Percentiles rank a stretch among this genome's conserved stretches.
phyloP scores from a whole-genome alignment of 2,329 filamentous ascomycete species.

The Hortaea werneckii region DNA sequence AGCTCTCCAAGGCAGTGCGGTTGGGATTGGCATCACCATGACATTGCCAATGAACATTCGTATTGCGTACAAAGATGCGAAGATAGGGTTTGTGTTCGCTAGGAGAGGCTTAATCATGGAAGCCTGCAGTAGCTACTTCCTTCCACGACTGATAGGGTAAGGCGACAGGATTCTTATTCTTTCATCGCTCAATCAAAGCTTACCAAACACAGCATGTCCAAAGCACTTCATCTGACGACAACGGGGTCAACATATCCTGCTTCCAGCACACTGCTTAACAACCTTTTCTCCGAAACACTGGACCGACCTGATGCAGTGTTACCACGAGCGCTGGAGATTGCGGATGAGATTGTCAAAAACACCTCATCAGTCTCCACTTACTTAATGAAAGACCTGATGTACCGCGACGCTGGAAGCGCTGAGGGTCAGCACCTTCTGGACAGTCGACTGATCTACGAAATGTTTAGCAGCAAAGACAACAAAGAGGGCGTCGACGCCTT shows the following conservation, averaged over 20 bases:
- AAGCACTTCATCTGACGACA: constrained; percentile 55
- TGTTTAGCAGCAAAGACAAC: constrained; percentile 53
- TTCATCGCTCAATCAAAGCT: background rate
- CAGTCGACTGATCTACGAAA: constrained; percentile 50
- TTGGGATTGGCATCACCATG: constrained; percentile 51
- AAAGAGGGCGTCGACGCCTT: constrained; percentile 60
- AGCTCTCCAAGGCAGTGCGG: constrained; percentile 46
- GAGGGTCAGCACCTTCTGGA: constrained; percentile 65
- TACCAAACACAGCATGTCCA: constrained; percentile 30
- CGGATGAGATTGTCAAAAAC: constrained; percentile 56
- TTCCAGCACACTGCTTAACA: constrained; percentile 38
- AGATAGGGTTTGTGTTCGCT: constrained; percentile 65
- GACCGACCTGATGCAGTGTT: constrained; percentile 50
- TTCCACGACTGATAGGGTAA: constrained; percentile 57
- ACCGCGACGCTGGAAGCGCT: constrained; percentile 45
- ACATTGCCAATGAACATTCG: constrained; percentile 48
- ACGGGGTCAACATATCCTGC: constrained; percentile 53
- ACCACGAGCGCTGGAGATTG: constrained; percentile 54
- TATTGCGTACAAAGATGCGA: constrained; percentile 45
- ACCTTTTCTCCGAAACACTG: constrained; percentile 57
- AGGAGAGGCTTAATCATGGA: constrained; percentile 63
- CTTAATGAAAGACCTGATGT: constrained; percentile 65
- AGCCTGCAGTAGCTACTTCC: constrained; percentile 60
- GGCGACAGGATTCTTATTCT: background rate
- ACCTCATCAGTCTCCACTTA: constrained; percentile 54